Percentiles rank a stretch among this genome's conserved stretches.
Conservation (phyloP, 768 basidiomycete genomes). For the Tulasnella sp. region DNA sequence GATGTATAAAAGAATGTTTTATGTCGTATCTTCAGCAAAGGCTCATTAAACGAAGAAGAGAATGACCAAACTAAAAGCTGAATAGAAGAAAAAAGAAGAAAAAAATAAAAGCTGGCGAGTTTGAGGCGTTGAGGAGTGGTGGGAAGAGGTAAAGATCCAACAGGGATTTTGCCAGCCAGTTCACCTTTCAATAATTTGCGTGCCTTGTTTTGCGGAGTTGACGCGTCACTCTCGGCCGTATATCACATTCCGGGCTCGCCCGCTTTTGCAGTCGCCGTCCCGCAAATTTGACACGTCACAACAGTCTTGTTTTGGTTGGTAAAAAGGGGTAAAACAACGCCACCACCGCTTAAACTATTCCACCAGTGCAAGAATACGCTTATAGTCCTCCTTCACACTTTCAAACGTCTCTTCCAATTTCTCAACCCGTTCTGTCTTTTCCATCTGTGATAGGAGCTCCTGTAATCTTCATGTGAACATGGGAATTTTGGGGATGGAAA, state of each 20-base stretch:
- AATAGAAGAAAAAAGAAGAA: neutral
- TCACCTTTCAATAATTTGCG: too few relatives aligned
- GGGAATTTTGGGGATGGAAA: neutral
- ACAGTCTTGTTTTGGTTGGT: too few relatives aligned
- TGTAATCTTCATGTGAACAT: constrained; percentile 23
- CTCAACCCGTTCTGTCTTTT: constrained; percentile 71
- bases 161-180: neutral
- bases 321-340: neutral
- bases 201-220: too few relatives aligned
- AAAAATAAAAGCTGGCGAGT: neutral
- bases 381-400: constrained; percentile 72
- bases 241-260: too few relatives aligned
- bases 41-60: neutral
- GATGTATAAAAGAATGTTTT: neutral
- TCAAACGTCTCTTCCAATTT: constrained; percentile 91
- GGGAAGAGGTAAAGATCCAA: neutral
- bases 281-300: too few relatives aligned
- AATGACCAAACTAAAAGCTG: neutral
- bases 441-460: constrained; percentile 81
- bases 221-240: too few relatives aligned
- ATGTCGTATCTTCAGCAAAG: neutral
- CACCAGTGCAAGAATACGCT: constrained; percentile 45
- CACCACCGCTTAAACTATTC: constrained; percentile 14
- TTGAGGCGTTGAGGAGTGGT: constrained; percentile 1
- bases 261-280: too few relatives aligned